Evolutionary conservation across 2,329 filamentous ascomycete genomes (phyloP).

Genomic region (Pestalotiopsis sp.): DNA sequence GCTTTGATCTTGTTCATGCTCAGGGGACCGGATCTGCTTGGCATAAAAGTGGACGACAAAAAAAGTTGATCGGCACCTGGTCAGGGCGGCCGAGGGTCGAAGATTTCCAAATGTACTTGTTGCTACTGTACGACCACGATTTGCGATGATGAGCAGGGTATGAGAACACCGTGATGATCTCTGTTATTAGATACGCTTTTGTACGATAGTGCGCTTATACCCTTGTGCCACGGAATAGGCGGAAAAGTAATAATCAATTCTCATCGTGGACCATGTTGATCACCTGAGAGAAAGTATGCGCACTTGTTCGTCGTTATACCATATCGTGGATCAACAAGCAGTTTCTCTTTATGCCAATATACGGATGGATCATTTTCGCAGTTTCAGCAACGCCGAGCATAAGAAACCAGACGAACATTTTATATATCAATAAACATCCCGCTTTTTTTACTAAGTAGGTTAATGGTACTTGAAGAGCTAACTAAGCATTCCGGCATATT

Average conservation of each 20-base stretch:
- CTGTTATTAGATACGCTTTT: not conserved
- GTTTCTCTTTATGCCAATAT: no score
- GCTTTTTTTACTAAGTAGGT: not conserved
- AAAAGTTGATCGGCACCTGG: not conserved
- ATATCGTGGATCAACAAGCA: no score
- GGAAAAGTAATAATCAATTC: not conserved
- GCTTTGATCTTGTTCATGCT: not conserved
- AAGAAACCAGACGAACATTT: no score
- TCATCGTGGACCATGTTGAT: not conserved
- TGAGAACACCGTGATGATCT: not conserved
- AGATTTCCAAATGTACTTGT: not conserved
- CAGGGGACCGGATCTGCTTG: not conserved
- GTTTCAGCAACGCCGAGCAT: no score
- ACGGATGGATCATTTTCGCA: no score
- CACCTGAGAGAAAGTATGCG: no score
- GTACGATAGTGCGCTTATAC: not conserved
- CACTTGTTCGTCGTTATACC: no score
- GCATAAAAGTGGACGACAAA: not conserved
- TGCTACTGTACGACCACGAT: not conserved
- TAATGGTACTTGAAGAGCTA: not conserved
- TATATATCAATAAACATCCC: not conserved
- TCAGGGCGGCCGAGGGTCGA: no score
- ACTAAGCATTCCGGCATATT: slow-evolving; percentile 2
- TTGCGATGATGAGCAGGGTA: not conserved
- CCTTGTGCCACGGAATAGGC: not conserved